These are phyloP conservation scores for Penstemon eatonii DNA, from an alignment of 257 asterid genomes.

Conservation along the genomic window DNA sequence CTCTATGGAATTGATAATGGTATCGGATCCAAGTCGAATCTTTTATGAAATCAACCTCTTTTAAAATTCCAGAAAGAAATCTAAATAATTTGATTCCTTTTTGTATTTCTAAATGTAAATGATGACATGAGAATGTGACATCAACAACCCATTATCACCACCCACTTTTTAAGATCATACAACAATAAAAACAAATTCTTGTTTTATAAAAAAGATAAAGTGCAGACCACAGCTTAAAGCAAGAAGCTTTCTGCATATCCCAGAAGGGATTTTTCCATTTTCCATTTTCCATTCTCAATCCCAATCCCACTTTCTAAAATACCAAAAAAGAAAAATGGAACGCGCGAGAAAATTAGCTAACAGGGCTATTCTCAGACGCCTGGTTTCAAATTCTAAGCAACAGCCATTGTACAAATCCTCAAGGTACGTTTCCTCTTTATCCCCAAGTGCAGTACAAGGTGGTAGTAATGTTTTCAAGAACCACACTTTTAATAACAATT, in stretches of 20 bases:
- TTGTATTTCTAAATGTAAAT: neutral
- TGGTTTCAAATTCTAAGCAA: slow-evolving; percentile 57
- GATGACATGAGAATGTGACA: slow-evolving; percentile 21
- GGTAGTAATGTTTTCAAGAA: slow-evolving; percentile 22
- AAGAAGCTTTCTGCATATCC: slow-evolving; percentile 21
- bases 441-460: slow-evolving; percentile 53
- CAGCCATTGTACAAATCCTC: slow-evolving; percentile 46
- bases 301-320: slow-evolving; percentile 9
- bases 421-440: slow-evolving; percentile 68
- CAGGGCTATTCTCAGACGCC: slow-evolving; percentile 62
- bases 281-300: slow-evolving; percentile 12
- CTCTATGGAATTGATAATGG: no score
- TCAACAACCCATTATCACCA: slow-evolving; percentile 54
- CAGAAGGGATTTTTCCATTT: slow-evolving; percentile 1
- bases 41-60: no score
- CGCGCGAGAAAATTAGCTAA: slow-evolving; percentile 72
- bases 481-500: slow-evolving; percentile 1
- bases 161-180: slow-evolving; percentile 42
- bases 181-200: slow-evolving; percentile 25
- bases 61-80: no score
- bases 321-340: slow-evolving; percentile 47
- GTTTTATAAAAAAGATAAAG: slow-evolving; percentile 7
- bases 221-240: slow-evolving; percentile 17
- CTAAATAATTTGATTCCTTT: neutral
- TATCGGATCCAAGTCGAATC: no score